Evolutionary conservation across 2,329 filamentous ascomycete species (phyloP).

Genomic region (Colletotrichum salicis): DNA sequence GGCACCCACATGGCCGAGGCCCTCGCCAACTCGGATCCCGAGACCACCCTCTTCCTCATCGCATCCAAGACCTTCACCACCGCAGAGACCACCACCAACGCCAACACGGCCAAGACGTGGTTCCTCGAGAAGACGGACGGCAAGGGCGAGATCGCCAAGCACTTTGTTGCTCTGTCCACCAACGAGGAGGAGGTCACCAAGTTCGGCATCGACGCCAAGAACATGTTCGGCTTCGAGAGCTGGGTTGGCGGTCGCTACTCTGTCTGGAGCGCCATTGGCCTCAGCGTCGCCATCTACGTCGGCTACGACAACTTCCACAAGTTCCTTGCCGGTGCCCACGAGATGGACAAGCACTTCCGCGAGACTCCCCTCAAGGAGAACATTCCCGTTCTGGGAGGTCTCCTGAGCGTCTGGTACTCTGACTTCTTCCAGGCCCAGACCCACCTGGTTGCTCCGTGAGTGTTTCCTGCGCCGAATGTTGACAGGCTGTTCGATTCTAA

Average conservation of each 20-base stretch:
- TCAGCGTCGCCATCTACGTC: conserved; percentile 94
- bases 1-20: conserved; percentile 98
- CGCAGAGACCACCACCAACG: conserved; percentile 95
- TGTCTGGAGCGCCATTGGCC: conserved; percentile 97
- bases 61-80: conserved; percentile 99
- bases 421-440: conserved; percentile 99
- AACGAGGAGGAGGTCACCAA: conserved; percentile 96
- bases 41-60: conserved; percentile 98
- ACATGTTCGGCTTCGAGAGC: conserved; percentile 99
- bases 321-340: conserved; percentile 93
- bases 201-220: conserved; percentile 98
- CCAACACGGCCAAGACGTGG: conserved; percentile 96
- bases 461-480: conserved; percentile 38
- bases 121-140: conserved; percentile 84
- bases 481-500: not conserved
- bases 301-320: conserved; percentile 98
- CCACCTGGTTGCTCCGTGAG: conserved; percentile 93
- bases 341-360: conserved; percentile 99
- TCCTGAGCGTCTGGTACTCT: conserved; percentile 98
- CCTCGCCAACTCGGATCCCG: conserved; percentile 86
- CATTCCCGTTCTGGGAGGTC: conserved; percentile 90
- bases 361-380: conserved; percentile 92
- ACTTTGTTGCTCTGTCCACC: conserved; percentile 97
- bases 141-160: conserved; percentile 93
- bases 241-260: conserved; percentile 99